phyloP scores from a whole-genome alignment of 2,329 filamentous ascomycete species.

The Monosporascus sp. region DNA sequence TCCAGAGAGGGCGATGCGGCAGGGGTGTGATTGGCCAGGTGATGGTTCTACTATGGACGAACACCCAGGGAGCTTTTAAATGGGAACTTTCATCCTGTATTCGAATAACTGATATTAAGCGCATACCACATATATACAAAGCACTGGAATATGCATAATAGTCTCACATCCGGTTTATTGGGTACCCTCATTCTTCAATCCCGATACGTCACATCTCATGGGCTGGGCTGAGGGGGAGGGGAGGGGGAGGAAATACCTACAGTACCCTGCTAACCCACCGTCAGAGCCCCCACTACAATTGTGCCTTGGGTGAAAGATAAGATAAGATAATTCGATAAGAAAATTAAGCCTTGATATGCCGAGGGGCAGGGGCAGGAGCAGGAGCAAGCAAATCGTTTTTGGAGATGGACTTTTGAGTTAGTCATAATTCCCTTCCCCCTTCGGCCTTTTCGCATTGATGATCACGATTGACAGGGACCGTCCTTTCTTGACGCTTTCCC shows the following conservation, averaged over 20 bases:
- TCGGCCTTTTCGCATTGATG: background rate
- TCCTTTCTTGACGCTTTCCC: background rate
- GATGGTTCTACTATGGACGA: background rate
- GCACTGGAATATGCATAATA: background rate
- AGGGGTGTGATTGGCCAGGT: background rate
- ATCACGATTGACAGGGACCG: background rate
- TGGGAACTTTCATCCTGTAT: background rate
- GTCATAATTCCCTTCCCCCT: background rate
- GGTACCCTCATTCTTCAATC: too few species aligned
- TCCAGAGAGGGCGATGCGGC: constrained; percentile 3
- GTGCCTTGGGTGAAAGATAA: background rate
- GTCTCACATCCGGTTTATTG: too few species aligned
- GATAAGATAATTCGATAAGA: background rate
- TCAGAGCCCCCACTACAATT: too few species aligned
- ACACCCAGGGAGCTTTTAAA: background rate
- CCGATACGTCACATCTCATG: too few species aligned
- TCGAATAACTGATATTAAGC: background rate
- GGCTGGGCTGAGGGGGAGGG: too few species aligned
- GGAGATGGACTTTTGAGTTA: background rate
- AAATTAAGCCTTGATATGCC: background rate
- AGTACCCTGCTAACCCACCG: too few species aligned
- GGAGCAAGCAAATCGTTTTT: constrained; percentile 4
- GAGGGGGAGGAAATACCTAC: too few species aligned
- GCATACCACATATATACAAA: background rate
- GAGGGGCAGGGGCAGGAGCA: constrained; percentile 1